Evolutionary conservation across 495 filamentous ascomycete species (phyloP), one percentile per base, ranked within the genome.

Genomic region (Aspergillus bridgeri): DNA sequence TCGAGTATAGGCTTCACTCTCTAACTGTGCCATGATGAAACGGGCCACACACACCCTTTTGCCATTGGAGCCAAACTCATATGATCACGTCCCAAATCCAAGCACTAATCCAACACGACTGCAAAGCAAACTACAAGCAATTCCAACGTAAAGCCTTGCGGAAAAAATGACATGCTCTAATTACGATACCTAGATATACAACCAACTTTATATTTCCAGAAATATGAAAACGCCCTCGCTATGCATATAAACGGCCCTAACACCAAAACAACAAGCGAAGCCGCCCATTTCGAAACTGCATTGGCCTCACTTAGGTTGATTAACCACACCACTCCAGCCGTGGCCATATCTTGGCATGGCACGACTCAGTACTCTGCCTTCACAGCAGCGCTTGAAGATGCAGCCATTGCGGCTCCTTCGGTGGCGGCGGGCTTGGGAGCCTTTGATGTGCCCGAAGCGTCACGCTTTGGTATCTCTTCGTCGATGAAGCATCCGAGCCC

Each of bases 401-500:
- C 69, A 21, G 66, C 67, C 48, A 74, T 63, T 17, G 70, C 69
- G 53, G 71, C 68, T n/a, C 67, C 66, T 47, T 65, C 64, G 19
- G 73, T 74, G 20, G 68, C 65, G 24, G 65, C 58, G 45, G 66
- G 53, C 20, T 64, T 66, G 27, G 66, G 56, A 13, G 22, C 21
- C 20, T 58, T 59, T 15, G 54, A 23, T 29, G 63, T 45, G 49
- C 56, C 56, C 23, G 65, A 38, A 54, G 59, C 56, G 51, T 82
- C 74, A 33, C 75, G 62, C 59, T 75, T 66, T 5, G 76, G 60
- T 56, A 90, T 77, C 67, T 96, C 92, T 22, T 97, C 92, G 42
- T 83, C 89, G 24, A 91, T 67, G 62, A 96, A 89, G 46, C 90
- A 87, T 1, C 89, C 92, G 60, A 98, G 69, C 0, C 94, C 94